phyloP scores from a whole-genome alignment of 352 stramenopile species.

The Phytopythium oedochilum region DNA sequence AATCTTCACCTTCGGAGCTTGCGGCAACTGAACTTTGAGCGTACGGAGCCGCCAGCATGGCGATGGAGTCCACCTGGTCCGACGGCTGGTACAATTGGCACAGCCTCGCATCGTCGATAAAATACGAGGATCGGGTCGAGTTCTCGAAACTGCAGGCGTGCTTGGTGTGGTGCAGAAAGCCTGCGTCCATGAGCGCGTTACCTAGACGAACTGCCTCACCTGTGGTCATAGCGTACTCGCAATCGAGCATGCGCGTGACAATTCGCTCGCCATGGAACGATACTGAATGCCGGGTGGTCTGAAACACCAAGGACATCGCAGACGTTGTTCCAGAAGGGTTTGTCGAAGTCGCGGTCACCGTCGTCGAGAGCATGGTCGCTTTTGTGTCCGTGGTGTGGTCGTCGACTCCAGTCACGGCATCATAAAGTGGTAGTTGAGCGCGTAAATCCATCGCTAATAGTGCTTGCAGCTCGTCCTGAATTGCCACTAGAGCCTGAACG shows the following conservation, averaged over 20 bases:
- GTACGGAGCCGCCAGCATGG: background rate
- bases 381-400: background rate
- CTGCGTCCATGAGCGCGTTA: conserved; percentile 44
- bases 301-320: background rate
- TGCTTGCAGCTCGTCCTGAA: conserved; percentile 26
- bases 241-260: conserved; percentile 17
- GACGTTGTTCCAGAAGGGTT: conserved; percentile 1
- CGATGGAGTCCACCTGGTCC: background rate
- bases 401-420: background rate
- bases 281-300: background rate
- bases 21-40: background rate
- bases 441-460: conserved; percentile 1
- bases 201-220: conserved; percentile 34
- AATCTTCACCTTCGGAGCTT: conserved; percentile 1
- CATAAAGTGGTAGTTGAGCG: conserved; percentile 1
- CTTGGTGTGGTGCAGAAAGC: conserved; percentile 39
- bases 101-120: conserved; percentile 39
- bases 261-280: conserved; percentile 4
- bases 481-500: conserved; percentile 17
- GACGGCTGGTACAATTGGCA: conserved; percentile 3
- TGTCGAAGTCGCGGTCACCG: conserved; percentile 1
- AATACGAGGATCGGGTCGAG: conserved; percentile 20
- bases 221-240: conserved; percentile 12
- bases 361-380: background rate
- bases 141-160: conserved; percentile 14